A percentile compares a stretch with the other conserved stretches of the same genome.
phyloP scores from a whole-genome alignment of 768 basidiomycete species.

The Russula foetens region DNA sequence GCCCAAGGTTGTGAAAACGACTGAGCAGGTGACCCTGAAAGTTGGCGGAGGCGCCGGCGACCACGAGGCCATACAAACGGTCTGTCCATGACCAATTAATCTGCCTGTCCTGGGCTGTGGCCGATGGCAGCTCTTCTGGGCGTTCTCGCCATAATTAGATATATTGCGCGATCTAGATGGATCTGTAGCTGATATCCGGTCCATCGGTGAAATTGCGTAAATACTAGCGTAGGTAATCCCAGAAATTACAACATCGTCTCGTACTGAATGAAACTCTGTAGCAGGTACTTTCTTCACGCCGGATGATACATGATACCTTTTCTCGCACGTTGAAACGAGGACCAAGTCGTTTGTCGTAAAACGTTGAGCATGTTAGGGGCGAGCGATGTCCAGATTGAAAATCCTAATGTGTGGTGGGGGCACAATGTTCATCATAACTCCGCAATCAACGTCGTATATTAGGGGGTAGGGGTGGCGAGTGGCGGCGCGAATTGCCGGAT shows the following conservation, averaged over 20 bases:
- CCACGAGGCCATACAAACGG: neutral
- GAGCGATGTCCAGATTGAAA: neutral
- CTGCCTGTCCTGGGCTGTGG: neutral
- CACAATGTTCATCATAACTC: no score
- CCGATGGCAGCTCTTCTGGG: neutral
- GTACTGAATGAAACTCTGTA: neutral
- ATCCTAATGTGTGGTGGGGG: no score
- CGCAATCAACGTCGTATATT: neutral
- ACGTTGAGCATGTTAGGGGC: neutral
- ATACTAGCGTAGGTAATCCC: no score
- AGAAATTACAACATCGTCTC: no score
- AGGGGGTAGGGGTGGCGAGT: neutral
- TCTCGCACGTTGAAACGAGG: no score
- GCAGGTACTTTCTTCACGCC: neutral
- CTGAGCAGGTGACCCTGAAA: constrained; percentile 10
- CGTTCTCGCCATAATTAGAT: neutral
- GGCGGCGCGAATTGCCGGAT: constrained; percentile 1
- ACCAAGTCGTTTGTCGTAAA: no score
- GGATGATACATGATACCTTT: neutral
- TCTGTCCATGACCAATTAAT: neutral
- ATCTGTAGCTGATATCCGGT: neutral
- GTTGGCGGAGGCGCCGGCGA: neutral
- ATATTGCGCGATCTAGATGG: constrained; percentile 1
- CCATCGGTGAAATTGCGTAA: neutral
- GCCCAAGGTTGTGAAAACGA: neutral